These are phyloP conservation scores for Phytophthora tubulina DNA, from an alignment of 352 stramenopile species.

Conservation along the genomic window DNA sequence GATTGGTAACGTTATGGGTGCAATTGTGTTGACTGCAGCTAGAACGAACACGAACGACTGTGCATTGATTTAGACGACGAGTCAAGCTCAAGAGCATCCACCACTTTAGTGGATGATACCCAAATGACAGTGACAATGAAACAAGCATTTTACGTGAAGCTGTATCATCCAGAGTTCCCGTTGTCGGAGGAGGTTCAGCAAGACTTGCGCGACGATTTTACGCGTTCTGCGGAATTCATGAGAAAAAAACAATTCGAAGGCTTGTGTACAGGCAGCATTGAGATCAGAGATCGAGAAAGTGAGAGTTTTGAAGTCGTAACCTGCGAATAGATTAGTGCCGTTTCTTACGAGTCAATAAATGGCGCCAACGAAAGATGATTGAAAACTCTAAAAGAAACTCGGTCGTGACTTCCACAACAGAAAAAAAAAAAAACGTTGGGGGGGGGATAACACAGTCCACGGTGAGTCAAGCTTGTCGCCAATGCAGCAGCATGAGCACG, in stretches of 20 bases:
- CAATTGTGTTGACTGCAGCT: slow-evolving; percentile 25
- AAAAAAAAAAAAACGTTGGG: too few relatives aligned
- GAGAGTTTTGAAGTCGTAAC: too few relatives aligned
- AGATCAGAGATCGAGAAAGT: neutral
- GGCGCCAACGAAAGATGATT: too few relatives aligned
- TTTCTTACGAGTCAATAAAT: too few relatives aligned
- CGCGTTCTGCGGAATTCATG: slow-evolving; percentile 3
- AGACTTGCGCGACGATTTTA: slow-evolving; percentile 7
- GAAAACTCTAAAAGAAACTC: too few relatives aligned
- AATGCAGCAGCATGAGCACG: too few relatives aligned
- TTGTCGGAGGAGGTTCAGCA: neutral
- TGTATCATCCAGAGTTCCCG: slow-evolving; percentile 8
- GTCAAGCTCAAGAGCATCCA: neutral
- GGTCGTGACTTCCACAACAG: too few relatives aligned
- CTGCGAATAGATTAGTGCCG: too few relatives aligned
- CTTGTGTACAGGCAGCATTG: slow-evolving; percentile 4
- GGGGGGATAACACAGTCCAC: too few relatives aligned
- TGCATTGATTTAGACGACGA: neutral
- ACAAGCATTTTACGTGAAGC: slow-evolving; percentile 9
- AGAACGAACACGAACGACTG: neutral
- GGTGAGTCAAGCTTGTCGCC: too few relatives aligned
- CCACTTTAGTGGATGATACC: too few relatives aligned
- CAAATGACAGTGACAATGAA: too few relatives aligned
- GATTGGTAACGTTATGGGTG: slow-evolving; percentile 16
- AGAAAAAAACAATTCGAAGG: slow-evolving; percentile 3